phyloP scores from a whole-genome alignment of 2,329 filamentous ascomycete genomes.

The Xylariaceae sp. region DNA sequence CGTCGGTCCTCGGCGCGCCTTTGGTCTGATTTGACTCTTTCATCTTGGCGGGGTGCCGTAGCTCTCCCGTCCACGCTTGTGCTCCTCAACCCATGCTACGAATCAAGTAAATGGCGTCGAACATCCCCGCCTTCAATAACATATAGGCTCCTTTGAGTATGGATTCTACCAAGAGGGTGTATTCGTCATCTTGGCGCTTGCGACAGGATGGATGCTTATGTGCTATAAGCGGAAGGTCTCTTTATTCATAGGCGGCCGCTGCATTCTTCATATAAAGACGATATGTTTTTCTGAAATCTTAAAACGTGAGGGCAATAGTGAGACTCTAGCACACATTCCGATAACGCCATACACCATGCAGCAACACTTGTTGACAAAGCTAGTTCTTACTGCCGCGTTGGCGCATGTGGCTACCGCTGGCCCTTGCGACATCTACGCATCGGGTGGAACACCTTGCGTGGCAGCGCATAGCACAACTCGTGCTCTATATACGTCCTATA shows the following conservation, averaged over 20 bases:
- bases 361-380: background rate
- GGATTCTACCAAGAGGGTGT: background rate
- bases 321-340: background rate
- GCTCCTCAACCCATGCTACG: background rate
- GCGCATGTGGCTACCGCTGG: slow-evolving; percentile 38
- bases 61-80: background rate
- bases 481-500: slow-evolving; percentile 54
- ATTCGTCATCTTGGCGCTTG: background rate
- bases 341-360: background rate
- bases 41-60: background rate
- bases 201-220: background rate
- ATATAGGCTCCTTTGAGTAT: background rate
- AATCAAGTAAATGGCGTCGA: background rate
- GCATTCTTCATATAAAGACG: background rate
- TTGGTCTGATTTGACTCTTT: background rate
- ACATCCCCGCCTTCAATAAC: background rate
- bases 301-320: background rate
- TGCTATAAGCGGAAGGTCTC: background rate
- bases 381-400: slow-evolving; percentile 1
- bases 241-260: background rate
- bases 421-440: slow-evolving; percentile 60
- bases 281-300: background rate
- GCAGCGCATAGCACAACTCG: slow-evolving; percentile 65
- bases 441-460: slow-evolving; percentile 57
- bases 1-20: background rate